Evolutionary conservation across 768 basidiomycete genomes (phyloP), one percentile per base, ranked within the genome.

Genomic region (Mycena kentingensis): DNA sequence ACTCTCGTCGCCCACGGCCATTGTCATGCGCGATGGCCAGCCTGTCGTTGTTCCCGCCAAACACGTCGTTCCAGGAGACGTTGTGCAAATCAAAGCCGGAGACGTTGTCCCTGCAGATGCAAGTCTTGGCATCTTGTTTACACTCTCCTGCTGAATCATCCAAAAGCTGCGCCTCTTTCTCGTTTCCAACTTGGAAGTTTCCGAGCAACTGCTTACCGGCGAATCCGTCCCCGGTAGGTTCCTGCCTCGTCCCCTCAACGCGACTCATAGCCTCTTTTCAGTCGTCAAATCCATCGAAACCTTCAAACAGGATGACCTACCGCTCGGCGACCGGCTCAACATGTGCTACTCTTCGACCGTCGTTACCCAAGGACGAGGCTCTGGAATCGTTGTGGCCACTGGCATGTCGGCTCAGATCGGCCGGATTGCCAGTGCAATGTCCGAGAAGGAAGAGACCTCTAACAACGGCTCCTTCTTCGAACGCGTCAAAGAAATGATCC

Each of bases 401-500:
- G 79, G 73, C 10, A 81, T 82, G 80, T 62, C 70, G 38, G 79
- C 81, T 3, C 77, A 81, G 70, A 70, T 75, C 36, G 74, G 73
- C 7, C 66, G 65, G n/a, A 74, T 74, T 43, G 74, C 73, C 3
- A 56, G 60, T 37, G 70, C 65, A 26, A 70, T 74, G 47, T 66
- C 64, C 47, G 64, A 66, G 8, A 69, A 68, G 41, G 58, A 58
- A 41, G 37, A 58, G 8, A 54, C 58, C 15, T 58, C 52, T 13
- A 58, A 62, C 10, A 48, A 60, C 6, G 57, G 46, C 12, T 65
- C 70, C n/a, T 67, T 64, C 46, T 58, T 51, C 26, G 57, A 55
- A 34, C 64, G 67, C 13, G 55, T 57, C 11, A 27, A 39, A 7
- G 60, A 65, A 27, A 68, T 65, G 41, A 37, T 70, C 7, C 29